Conservation (phyloP, 1,284 basidiomycete species). For the Cryptococcus sp. region DNA sequence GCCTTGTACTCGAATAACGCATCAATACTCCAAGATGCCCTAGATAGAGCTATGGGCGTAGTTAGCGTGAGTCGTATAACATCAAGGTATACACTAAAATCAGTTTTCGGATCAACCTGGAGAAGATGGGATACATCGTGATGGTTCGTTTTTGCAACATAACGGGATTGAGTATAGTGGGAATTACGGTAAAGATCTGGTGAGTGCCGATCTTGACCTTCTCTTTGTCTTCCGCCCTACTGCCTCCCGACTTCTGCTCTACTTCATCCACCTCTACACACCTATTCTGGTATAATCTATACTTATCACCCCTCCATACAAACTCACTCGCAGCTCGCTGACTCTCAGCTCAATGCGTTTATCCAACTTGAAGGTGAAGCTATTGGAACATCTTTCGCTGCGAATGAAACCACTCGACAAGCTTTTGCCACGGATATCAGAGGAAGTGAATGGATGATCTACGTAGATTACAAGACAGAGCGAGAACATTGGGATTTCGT, state of each 20-base stretch:
- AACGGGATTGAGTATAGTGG: slow-evolving; percentile 59
- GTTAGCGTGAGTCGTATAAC: slow-evolving; percentile 7
- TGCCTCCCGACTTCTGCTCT: too few species aligned
- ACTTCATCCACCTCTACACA: too few species aligned
- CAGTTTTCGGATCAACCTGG: slow-evolving; percentile 15
- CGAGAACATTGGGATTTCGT: slow-evolving; percentile 65
- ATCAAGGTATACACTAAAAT: background rate
- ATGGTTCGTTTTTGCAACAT: slow-evolving; percentile 64
- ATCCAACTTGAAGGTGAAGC: slow-evolving; percentile 40
- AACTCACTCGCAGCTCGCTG: background rate
- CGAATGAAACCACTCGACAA: slow-evolving; percentile 44
- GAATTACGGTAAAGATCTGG: slow-evolving; percentile 62
- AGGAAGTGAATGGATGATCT: slow-evolving; percentile 63
- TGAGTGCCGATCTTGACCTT: slow-evolving; percentile 34
- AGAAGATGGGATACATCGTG: slow-evolving; percentile 59
- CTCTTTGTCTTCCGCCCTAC: too few species aligned
- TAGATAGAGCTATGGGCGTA: slow-evolving; percentile 16
- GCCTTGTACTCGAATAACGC: slow-evolving; percentile 18
- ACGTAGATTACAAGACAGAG: slow-evolving; percentile 55
- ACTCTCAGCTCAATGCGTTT: slow-evolving; percentile 15
- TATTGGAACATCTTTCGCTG: slow-evolving; percentile 56
- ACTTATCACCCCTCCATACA: too few species aligned
- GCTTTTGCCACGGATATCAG: slow-evolving; percentile 56
- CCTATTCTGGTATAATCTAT: too few species aligned
- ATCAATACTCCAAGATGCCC: slow-evolving; percentile 16